Percentiles rank a stretch among this genome's conserved stretches.
These are phyloP conservation scores for Plectosphaerella plurivora DNA, from an alignment of 2,329 filamentous ascomycete genomes.

Conservation along the genomic window DNA sequence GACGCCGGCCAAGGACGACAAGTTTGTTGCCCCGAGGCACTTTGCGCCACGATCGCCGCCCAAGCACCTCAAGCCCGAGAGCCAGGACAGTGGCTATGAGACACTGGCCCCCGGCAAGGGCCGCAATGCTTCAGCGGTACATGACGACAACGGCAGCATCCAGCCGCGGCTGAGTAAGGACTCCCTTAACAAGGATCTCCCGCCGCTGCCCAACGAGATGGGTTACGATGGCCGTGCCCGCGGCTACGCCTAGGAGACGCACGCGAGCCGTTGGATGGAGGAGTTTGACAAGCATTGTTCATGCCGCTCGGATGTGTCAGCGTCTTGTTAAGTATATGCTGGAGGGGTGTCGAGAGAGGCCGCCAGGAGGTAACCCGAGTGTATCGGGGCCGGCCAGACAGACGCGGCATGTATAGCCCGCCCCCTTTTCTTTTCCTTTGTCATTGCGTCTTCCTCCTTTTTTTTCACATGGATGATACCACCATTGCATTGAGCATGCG, in stretches of 20 bases:
- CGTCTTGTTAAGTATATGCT: neutral
- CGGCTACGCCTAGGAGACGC: slow-evolving; percentile 7
- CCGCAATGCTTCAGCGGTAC: slow-evolving; percentile 18
- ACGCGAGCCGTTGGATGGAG: neutral
- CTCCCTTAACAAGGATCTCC: slow-evolving; percentile 57
- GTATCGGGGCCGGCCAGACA: too few relatives aligned
- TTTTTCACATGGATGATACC: slow-evolving; percentile 34
- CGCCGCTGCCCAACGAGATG: slow-evolving; percentile 42
- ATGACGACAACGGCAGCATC: neutral
- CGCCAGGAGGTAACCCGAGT: too few relatives aligned
- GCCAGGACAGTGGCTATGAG: slow-evolving; percentile 43
- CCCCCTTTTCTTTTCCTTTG: neutral
- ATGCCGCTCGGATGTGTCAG: neutral
- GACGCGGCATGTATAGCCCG: too few relatives aligned
- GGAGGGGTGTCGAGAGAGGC: too few relatives aligned
- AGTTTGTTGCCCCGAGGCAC: neutral
- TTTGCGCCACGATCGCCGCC: slow-evolving; percentile 41
- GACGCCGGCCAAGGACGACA: slow-evolving; percentile 32
- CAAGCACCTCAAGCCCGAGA: slow-evolving; percentile 39
- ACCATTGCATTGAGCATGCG: slow-evolving; percentile 33
- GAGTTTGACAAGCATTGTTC: neutral
- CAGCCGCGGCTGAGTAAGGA: slow-evolving; percentile 41
- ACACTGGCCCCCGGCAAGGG: slow-evolving; percentile 22
- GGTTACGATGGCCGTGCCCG: slow-evolving; percentile 10
- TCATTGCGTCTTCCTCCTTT: slow-evolving; percentile 2